Percentiles rank a stretch among this genome's conserved stretches.
Evolutionary conservation across 306 rosid species (phyloP).

Genomic region (Argentina anserina): DNA sequence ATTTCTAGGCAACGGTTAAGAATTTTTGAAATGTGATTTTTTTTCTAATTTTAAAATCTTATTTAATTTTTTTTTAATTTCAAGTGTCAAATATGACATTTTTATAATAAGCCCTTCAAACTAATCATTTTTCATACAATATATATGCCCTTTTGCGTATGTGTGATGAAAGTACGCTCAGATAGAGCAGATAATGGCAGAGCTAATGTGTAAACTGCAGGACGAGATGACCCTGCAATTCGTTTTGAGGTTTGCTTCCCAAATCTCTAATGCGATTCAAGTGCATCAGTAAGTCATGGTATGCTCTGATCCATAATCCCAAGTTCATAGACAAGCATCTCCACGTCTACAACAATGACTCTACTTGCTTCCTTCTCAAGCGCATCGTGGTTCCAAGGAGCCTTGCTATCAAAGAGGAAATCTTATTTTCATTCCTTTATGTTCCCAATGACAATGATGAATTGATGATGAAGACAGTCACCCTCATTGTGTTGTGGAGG

Average conservation of each 20-base stretch:
- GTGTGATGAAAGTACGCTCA: neutral
- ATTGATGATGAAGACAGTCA: neutral
- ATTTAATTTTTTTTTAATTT: no score
- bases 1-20: no score
- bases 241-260: neutral
- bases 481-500: neutral
- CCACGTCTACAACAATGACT: neutral
- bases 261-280: slow-evolving; percentile 9
- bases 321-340: neutral
- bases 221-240: neutral
- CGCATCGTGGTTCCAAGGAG: neutral
- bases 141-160: no score
- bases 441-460: neutral
- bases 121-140: no score
- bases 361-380: neutral
- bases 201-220: neutral
- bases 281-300: neutral
- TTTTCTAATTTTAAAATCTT: no score
- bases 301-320: neutral
- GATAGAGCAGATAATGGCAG: neutral
- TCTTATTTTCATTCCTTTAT: neutral
- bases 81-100: no score
- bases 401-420: neutral
- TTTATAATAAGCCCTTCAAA: no score
- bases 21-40: no score